Evolutionary conservation across 306 rosid genomes (phyloP).

Genomic region (Pterocarpus macrocarpus): DNA sequence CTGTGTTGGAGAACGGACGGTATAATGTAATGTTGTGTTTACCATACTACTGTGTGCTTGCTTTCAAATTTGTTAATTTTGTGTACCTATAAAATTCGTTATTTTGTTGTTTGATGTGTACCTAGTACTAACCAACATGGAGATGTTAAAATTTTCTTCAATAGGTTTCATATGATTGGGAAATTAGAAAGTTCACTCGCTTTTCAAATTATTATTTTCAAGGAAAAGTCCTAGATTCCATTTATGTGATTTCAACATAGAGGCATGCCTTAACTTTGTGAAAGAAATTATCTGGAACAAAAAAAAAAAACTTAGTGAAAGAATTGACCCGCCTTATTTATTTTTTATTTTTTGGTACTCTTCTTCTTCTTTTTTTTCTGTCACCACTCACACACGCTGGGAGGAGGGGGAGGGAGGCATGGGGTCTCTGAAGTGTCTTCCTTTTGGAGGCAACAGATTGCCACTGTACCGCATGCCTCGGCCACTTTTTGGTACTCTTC

Average conservation of each 20-base stretch:
- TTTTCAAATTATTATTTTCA: neutral
- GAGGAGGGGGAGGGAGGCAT: no score
- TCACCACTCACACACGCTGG: no score
- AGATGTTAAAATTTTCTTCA: neutral
- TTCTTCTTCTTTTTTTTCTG: no score
- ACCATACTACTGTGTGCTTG: neutral
- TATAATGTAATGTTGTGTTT: conserved; percentile 72
- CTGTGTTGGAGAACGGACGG: conserved; percentile 71
- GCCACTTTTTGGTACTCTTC: no score
- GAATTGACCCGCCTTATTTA: neutral
- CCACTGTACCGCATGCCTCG: no score
- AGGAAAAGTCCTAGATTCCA: no score
- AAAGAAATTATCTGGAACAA: no score
- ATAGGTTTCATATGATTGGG: neutral
- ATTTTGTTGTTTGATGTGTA: neutral
- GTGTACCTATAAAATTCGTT: neutral
- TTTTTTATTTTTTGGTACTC: no score
- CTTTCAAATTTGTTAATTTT: neutral
- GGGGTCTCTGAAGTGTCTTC: no score
- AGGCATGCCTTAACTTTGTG: neutral
- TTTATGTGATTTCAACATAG: no score
- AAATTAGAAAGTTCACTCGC: neutral
- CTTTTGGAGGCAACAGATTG: no score
- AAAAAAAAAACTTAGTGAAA: neutral
- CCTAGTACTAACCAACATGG: no score